Evolutionary conservation across 257 asterid species (phyloP).

Genomic region (Linaria vulgaris): DNA sequence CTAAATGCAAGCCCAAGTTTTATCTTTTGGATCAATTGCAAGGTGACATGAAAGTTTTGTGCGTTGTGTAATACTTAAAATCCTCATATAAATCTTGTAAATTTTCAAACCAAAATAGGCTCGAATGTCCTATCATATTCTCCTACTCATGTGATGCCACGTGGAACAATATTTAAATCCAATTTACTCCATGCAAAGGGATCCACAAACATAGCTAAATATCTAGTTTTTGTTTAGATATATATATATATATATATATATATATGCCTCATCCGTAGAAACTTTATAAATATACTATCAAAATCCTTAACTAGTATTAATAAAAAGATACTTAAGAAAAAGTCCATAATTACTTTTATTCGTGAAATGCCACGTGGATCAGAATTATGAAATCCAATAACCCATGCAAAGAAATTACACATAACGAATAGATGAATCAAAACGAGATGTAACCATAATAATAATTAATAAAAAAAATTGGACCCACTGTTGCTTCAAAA

Average conservation of each 20-base stretch:
- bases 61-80: no score
- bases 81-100: not conserved
- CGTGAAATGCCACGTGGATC: slow-evolving; percentile 37
- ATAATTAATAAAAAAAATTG: no score
- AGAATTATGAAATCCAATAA: slow-evolving; percentile 5
- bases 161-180: slow-evolving; percentile 29
- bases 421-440: slow-evolving; percentile 32
- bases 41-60: no score
- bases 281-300: not conserved
- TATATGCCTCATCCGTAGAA: no score
- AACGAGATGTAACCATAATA: slow-evolving; percentile 16
- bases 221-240: no score
- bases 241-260: no score
- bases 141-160: slow-evolving; percentile 28
- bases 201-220: slow-evolving; percentile 23
- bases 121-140: not conserved
- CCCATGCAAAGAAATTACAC: slow-evolving; percentile 34
- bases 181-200: slow-evolving; percentile 36
- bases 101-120: not conserved
- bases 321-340: no score
- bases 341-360: not conserved
- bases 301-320: no score
- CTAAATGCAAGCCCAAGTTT: not conserved
- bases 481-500: slow-evolving; percentile 52
- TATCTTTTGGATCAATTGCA: no score